Base-by-base conservation (phyloP, 306 rosid species). In the Medicago lupulina region DNA sequence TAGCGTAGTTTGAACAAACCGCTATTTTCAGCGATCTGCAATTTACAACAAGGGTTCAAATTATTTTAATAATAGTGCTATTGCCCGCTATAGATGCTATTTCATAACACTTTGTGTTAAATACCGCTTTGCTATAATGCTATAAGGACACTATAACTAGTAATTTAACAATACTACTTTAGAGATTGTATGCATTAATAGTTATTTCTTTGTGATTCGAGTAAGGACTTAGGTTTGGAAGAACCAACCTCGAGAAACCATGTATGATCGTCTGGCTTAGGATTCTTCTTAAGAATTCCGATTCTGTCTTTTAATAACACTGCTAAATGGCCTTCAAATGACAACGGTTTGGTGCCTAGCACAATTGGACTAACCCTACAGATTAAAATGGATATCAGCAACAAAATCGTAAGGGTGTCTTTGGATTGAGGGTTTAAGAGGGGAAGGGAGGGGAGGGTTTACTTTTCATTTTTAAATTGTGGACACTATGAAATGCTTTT, bases 221-320 rank as follows among this genome's bases (percentile, higher is more conserved):
- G 51, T 46, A 43, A 49, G 61, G 39, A 62, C 60, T 19, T 15
- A 17, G 23, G 36, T 64, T 21, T 15, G 43, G 68, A 80, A 76
- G 77, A 70, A 84, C 91, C 61, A 59, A 93, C 98, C 98, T 93
- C 98, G 50, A 93, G 84, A 82, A 91, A 88, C 97, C 97, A 93
- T 50, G 84, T 79, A 43, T 79, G 82, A 79, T 91, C 98, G 76
- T 87, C 89, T 3, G 83, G 67, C 36, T 83, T 70, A 11, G 94
- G 71, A 25, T 87, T 89, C 50, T n/a, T n/a, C n/a, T 85, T 91
- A 38, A 92, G 72, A 58, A 89, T 61, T 85, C 89, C 80, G 50
- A 93, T 85, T 43, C 86, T 81, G 70, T 90, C 93, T 64, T 84
- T 76, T 82, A 89, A 70, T 71, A 67, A 82, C 76, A 89, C 80